These are phyloP conservation scores for Blastobotrys chiropterorum DNA, from an alignment of 805 yeast genomes.

Conservation along the genomic window DNA sequence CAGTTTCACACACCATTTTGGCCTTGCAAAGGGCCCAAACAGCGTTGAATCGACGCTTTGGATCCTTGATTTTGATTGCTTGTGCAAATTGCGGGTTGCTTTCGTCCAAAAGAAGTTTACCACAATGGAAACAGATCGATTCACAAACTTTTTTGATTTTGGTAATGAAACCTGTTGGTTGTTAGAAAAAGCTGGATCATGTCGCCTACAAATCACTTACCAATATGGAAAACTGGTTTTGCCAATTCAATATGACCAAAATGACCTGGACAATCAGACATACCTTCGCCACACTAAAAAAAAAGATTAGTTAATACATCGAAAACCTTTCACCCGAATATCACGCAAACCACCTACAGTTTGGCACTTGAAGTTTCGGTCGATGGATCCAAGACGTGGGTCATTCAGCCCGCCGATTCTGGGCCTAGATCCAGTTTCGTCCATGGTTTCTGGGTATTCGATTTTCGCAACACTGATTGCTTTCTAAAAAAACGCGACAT, in stretches of 20 bases:
- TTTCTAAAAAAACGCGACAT: slow-evolving; percentile 38
- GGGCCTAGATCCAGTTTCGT: slow-evolving; percentile 89
- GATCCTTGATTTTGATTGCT: slow-evolving; percentile 83
- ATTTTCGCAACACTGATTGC: slow-evolving; percentile 97
- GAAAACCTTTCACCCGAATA: not conserved
- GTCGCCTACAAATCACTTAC: no score
- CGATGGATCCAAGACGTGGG: slow-evolving; percentile 95
- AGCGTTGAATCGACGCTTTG: slow-evolving; percentile 93
- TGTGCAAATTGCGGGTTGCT: slow-evolving; percentile 74
- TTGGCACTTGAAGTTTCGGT: slow-evolving; percentile 95
- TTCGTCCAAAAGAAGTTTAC: slow-evolving; percentile 85
- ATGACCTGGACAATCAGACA: slow-evolving; percentile 99
- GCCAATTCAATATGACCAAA: slow-evolving; percentile 98
- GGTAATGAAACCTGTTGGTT: slow-evolving; percentile 51
- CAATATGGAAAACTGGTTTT: slow-evolving; percentile 97
- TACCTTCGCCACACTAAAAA: slow-evolving; percentile 82
- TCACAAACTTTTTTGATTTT: slow-evolving; percentile 94
- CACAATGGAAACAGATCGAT: slow-evolving; percentile 98
- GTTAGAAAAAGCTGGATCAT: no score
- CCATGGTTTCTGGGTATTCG: slow-evolving; percentile 99
- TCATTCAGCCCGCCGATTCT: slow-evolving; percentile 96
- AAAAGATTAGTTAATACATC: slow-evolving; percentile 3
- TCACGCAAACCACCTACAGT: slow-evolving; percentile 39
- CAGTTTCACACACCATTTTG: slow-evolving; percentile 94
- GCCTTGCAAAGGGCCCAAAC: slow-evolving; percentile 91